Evolutionary conservation across 177 flowering plant species (phyloP).

Genomic region (Vitis hybrid): DNA sequence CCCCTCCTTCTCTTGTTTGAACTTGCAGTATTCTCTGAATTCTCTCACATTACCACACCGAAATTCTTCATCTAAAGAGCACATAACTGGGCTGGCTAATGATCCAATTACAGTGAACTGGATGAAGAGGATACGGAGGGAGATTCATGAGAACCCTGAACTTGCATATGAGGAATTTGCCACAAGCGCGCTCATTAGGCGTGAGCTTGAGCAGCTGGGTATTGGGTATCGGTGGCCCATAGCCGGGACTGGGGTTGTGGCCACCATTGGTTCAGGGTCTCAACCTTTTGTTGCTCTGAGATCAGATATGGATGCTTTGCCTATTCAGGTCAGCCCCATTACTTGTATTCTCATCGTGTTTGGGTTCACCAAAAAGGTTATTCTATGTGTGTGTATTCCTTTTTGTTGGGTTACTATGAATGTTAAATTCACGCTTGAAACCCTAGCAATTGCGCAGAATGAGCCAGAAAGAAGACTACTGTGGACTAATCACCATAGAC

Average conservation of each 20-base stretch:
- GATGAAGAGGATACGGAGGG: slow-evolving; percentile 58
- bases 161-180: slow-evolving; percentile 64
- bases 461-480: background rate
- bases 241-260: slow-evolving; percentile 70
- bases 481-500: background rate
- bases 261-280: slow-evolving; percentile 57
- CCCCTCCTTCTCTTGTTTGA: slow-evolving; percentile 6
- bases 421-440: too few relatives aligned
- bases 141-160: slow-evolving; percentile 74
- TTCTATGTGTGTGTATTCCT: too few relatives aligned
- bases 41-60: background rate
- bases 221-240: slow-evolving; percentile 62
- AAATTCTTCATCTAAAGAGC: slow-evolving; percentile 18
- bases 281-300: slow-evolving; percentile 79
- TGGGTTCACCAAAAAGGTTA: background rate
- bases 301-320: slow-evolving; percentile 92
- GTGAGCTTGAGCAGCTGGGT: slow-evolving; percentile 59
- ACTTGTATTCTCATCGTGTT: background rate
- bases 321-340: slow-evolving; percentile 57
- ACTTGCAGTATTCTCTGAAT: background rate
- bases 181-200: slow-evolving; percentile 61
- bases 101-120: slow-evolving; percentile 35
- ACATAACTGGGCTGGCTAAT: slow-evolving; percentile 44
- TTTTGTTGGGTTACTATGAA: too few relatives aligned
- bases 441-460: background rate